phyloP scores from a whole-genome alignment of 2,329 filamentous ascomycete genomes.

The Achaetomium macrosporum region DNA sequence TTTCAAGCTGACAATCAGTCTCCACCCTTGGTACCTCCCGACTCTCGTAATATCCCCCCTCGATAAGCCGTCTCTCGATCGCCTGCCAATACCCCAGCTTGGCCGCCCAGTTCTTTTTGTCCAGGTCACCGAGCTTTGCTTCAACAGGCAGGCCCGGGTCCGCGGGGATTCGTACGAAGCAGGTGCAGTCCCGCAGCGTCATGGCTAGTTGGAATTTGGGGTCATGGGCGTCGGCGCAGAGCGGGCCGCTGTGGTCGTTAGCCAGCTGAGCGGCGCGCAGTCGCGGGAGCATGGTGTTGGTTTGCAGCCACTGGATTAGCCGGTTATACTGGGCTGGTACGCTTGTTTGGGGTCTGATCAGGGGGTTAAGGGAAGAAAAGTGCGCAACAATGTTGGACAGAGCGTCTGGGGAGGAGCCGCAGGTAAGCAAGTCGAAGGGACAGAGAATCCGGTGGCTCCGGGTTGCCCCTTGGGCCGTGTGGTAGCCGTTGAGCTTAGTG shows the following conservation, averaged over 20 bases:
- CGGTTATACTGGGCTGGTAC: slow-evolving; percentile 27
- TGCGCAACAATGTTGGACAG: slow-evolving; percentile 14
- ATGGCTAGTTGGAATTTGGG: slow-evolving; percentile 61
- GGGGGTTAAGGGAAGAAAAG: slow-evolving; percentile 25
- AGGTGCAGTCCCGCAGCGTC: slow-evolving; percentile 74
- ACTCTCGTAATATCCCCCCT: slow-evolving; percentile 60
- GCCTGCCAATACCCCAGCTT: slow-evolving; percentile 66
- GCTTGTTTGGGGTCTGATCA: slow-evolving; percentile 31
- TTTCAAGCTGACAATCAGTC: slow-evolving; percentile 26
- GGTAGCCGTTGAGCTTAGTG: slow-evolving; percentile 22
- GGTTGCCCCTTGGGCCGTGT: neutral
- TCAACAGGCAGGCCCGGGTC: slow-evolving; percentile 36
- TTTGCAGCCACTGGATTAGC: slow-evolving; percentile 35
- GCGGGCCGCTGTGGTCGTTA: slow-evolving; percentile 40
- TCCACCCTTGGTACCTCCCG: slow-evolving; percentile 20
- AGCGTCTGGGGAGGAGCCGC: slow-evolving; percentile 14
- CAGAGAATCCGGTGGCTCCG: slow-evolving; percentile 40
- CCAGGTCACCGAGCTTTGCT: slow-evolving; percentile 66
- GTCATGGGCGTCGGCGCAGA: slow-evolving; percentile 32
- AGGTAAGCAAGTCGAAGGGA: slow-evolving; percentile 53
- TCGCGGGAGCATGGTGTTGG: slow-evolving; percentile 33
- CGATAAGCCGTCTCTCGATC: slow-evolving; percentile 56
- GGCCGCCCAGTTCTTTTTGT: slow-evolving; percentile 62
- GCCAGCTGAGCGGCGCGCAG: slow-evolving; percentile 32
- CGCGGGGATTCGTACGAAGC: slow-evolving; percentile 57